Base-by-base conservation (phyloP, 768 basidiomycete genomes). In the Tricholoma matsutake region DNA sequence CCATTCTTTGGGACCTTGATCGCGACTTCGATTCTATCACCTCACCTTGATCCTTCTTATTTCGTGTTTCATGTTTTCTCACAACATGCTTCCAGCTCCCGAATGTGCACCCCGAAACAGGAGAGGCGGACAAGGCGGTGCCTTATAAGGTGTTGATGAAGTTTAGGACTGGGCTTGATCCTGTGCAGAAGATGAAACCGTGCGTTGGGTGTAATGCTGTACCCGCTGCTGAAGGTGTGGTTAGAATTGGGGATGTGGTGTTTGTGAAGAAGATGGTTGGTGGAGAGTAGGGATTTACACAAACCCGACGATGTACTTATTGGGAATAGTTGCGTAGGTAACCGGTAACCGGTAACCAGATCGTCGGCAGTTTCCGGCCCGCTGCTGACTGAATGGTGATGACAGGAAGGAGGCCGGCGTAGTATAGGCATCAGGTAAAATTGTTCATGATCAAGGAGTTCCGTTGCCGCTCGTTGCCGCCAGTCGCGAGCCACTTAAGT, bases 71-170 rank as follows among this genome's bases (percentile, higher is more conserved):
- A 11, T 39, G 14, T 14, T 11, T 39, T 16, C 14, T 39, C 4
- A 13, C 39, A 22, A 6, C 2, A 22, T 45, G 43, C 20, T 22
- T 45, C 18, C 43, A 92, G 90, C 71, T 92, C 52, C 91, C 91
- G 14, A 92, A 92, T 64, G 82, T 92, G 14, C 83, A 84, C 66
- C 81, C 87, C 0, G 74, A 77, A 43, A 86, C 85, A 3, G 91
- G 89, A 31, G 71, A 80, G 18, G 81, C 85, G 18, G 90, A 93
- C 66, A 79, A 78, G 14, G 87, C 88, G 0, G 89, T 92, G 4
- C 91, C 91, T 4, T 90, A 77, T 73, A 91, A 92, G 72, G 82
- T 86, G 6, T 68, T 91, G 9, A 86, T 86, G 83, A 90, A 88
- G 75, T 87, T 89, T 71, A 83, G 90, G 37, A 82, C 71, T 31